phyloP scores from a whole-genome alignment of 164 flowering plant species.

The Echeveria elegans region DNA sequence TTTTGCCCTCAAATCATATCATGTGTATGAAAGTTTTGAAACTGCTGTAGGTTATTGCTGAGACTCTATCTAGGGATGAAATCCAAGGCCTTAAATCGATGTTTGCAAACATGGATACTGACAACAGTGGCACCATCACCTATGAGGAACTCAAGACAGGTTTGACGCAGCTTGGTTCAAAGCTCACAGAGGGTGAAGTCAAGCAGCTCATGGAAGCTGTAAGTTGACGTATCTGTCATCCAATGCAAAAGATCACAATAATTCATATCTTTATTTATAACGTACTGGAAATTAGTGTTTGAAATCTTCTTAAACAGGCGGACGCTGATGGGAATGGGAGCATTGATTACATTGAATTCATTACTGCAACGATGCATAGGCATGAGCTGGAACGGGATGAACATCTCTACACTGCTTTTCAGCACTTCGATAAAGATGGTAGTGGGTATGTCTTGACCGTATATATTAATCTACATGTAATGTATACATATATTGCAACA shows the following conservation, averaged over 20 bases:
- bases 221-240: conserved; percentile 17
- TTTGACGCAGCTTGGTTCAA: conserved; percentile 80
- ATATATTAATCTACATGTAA: neutral
- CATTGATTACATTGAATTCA: conserved; percentile 84
- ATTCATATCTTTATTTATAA: conserved; percentile 4
- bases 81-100: conserved; percentile 82
- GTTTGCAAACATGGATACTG: conserved; percentile 89
- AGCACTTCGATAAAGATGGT: conserved; percentile 71
- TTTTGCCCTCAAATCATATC: neutral
- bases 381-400: conserved; percentile 83
- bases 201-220: conserved; percentile 95
- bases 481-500: neutral
- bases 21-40: neutral
- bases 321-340: conserved; percentile 93
- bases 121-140: conserved; percentile 82
- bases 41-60: conserved; percentile 65
- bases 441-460: conserved; percentile 69
- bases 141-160: conserved; percentile 81
- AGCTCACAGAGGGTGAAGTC: conserved; percentile 78
- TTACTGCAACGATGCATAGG: conserved; percentile 90
- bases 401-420: conserved; percentile 72
- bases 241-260: neutral
- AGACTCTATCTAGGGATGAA: conserved; percentile 77
- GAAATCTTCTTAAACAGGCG: conserved; percentile 35
- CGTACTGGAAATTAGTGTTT: neutral